A percentile compares a stretch with the other conserved stretches of the same genome.
Conservation (phyloP, 495 filamentous ascomycete species). For the Hypoxylon subgilvum region DNA sequence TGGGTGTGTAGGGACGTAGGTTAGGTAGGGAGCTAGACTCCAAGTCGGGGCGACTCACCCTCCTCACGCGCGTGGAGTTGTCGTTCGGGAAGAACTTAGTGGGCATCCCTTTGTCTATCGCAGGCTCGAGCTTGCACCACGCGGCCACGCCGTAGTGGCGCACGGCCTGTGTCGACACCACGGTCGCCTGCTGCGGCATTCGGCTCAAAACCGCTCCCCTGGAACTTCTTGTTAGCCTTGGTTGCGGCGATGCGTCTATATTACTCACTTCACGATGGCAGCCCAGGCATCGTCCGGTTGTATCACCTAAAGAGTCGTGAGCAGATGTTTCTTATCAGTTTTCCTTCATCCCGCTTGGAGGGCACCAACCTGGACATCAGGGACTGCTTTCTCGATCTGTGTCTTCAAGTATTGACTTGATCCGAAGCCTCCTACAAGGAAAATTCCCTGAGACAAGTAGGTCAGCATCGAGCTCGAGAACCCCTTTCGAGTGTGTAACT, state of each 20-base stretch:
- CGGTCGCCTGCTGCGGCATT: not conserved
- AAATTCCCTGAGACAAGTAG: not conserved
- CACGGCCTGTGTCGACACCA: slow-evolving; percentile 40
- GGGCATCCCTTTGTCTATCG: slow-evolving; percentile 26
- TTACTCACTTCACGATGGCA: slow-evolving; percentile 20
- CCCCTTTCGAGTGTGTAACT: not conserved
- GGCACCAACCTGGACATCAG: slow-evolving; percentile 42
- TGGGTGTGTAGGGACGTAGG: no score
- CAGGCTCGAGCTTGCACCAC: slow-evolving; percentile 15
- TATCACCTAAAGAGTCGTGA: slow-evolving; percentile 38
- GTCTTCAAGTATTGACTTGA: not conserved
- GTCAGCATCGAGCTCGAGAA: not conserved
- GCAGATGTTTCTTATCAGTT: slow-evolving; percentile 20
- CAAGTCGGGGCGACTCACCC: slow-evolving; percentile 24
- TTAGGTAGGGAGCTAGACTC: no score
- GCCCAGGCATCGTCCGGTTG: slow-evolving; percentile 40
- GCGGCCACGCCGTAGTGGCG: slow-evolving; percentile 52
- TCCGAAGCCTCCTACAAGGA: slow-evolving; percentile 52
- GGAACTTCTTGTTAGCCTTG: not conserved
- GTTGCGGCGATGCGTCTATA: not conserved
- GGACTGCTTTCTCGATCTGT: slow-evolving; percentile 38
- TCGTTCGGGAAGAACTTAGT: not conserved
- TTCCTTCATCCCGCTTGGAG: not conserved
- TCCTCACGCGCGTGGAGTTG: not conserved
- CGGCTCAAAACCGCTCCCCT: not conserved